Evolutionary conservation across 257 asterid species (phyloP).

Genomic region (Catharanthus roseus): DNA sequence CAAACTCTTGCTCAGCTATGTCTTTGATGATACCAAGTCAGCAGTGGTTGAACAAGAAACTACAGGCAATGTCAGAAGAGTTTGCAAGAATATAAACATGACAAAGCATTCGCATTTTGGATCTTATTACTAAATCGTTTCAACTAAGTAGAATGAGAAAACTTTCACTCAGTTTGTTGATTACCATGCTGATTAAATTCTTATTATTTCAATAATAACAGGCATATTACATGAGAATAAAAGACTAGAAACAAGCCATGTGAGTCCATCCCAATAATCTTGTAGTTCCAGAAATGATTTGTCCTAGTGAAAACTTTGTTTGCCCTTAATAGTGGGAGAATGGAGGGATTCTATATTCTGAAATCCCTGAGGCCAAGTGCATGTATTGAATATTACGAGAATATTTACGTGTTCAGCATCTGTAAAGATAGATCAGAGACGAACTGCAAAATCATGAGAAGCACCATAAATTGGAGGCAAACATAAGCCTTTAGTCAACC

Average conservation of each 20-base stretch:
- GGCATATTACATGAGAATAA: neutral
- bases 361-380: neutral
- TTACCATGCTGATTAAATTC: neutral
- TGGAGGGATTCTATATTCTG: neutral
- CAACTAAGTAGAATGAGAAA: neutral
- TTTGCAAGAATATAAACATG: neutral
- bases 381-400: neutral
- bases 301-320: neutral
- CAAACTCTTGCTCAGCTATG: neutral
- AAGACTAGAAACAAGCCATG: neutral
- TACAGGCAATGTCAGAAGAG: neutral
- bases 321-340: neutral
- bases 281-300: neutral
- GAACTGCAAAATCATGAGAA: neutral
- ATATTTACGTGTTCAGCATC: neutral
- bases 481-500: neutral
- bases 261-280: neutral
- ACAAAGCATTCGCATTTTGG: neutral
- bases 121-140: neutral
- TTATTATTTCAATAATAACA: neutral
- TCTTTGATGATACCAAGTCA: neutral
- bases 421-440: neutral
- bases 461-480: neutral
- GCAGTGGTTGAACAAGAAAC: neutral
- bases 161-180: neutral